These are phyloP conservation scores for Prosopis cineraria DNA, from an alignment of 306 rosid species.

Conservation along the genomic window DNA sequence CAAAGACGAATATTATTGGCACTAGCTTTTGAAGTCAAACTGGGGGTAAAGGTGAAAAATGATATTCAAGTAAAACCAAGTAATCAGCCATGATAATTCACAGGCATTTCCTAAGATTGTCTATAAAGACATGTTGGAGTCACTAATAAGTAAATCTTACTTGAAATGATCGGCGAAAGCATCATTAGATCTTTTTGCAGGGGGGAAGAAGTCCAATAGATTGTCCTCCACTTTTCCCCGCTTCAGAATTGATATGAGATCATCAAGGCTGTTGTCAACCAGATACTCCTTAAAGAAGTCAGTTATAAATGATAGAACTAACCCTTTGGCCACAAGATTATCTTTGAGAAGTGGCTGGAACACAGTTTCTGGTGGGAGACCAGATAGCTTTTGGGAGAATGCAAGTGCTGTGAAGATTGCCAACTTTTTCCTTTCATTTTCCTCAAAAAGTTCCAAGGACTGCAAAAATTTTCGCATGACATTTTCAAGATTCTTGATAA, in stretches of 20 bases:
- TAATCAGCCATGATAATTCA: neutral
- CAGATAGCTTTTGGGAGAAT: constrained; percentile 98
- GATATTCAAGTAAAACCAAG: neutral
- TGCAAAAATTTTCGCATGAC: constrained; percentile 95
- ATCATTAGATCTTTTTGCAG: constrained; percentile 82
- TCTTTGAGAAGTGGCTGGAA: constrained; percentile 98
- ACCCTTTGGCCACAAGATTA: constrained; percentile 98
- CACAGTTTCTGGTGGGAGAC: constrained; percentile 98
- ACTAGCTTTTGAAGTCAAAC: neutral
- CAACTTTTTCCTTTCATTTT: constrained; percentile 96
- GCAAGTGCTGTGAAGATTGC: constrained; percentile 99
- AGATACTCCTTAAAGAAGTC: constrained; percentile 97
- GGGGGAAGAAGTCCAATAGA: constrained; percentile 87
- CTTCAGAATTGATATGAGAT: constrained; percentile 89
- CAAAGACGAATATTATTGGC: neutral
- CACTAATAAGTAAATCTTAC: constrained; percentile 49
- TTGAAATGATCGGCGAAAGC: constrained; percentile 94
- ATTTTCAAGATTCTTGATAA: constrained; percentile 97
- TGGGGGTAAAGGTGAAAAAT: neutral
- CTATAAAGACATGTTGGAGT: neutral
- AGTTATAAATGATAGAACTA: constrained; percentile 90
- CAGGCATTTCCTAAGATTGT: neutral
- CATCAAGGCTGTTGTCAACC: constrained; percentile 96
- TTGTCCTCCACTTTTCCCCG: constrained; percentile 96
- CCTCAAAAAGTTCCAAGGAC: constrained; percentile 98